These are phyloP conservation scores for Mucor piriformis DNA, from an alignment of 371 early-diverging fungal species.

Conservation along the genomic window DNA sequence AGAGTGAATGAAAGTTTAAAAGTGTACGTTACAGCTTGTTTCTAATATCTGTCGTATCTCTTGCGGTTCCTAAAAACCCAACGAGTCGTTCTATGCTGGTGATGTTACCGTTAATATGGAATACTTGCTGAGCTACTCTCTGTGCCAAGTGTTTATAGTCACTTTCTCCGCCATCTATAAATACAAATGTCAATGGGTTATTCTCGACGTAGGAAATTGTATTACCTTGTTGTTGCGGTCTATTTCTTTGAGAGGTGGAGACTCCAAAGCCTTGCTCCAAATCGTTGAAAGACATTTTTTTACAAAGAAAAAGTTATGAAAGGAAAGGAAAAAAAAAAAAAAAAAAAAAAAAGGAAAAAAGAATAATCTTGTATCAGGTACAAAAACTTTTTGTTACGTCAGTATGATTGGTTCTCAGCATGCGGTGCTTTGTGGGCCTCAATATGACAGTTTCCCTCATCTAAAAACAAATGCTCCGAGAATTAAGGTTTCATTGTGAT, in stretches of 20 bases:
- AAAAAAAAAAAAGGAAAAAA: neutral
- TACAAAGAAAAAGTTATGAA: conserved; percentile 6
- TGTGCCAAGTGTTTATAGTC: conserved; percentile 59
- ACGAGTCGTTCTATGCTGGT: conserved; percentile 82
- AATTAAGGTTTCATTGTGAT: too few relatives aligned
- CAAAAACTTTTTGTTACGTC: too few relatives aligned
- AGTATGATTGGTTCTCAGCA: too few relatives aligned
- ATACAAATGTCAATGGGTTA: too few relatives aligned
- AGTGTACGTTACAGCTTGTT: conserved; percentile 62
- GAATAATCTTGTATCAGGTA: too few relatives aligned
- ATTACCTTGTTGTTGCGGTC: conserved; percentile 26
- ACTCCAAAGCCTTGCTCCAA: conserved; percentile 55
- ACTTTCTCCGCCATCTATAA: conserved; percentile 50
- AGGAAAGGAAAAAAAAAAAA: neutral
- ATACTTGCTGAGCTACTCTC: conserved; percentile 73
- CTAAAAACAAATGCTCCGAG: too few relatives aligned
- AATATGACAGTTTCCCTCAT: too few relatives aligned
- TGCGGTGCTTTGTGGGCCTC: too few relatives aligned
- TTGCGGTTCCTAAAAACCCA: conserved; percentile 73
- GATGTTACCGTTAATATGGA: conserved; percentile 77
- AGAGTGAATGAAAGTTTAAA: too few relatives aligned
- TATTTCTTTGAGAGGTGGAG: conserved; percentile 13
- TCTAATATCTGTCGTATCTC: conserved; percentile 80
- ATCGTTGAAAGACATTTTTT: conserved; percentile 57
- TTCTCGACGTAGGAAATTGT: too few relatives aligned